Base-by-base conservation (phyloP, 441 rosid genomes). In the Populus trichocarpa region DNA sequence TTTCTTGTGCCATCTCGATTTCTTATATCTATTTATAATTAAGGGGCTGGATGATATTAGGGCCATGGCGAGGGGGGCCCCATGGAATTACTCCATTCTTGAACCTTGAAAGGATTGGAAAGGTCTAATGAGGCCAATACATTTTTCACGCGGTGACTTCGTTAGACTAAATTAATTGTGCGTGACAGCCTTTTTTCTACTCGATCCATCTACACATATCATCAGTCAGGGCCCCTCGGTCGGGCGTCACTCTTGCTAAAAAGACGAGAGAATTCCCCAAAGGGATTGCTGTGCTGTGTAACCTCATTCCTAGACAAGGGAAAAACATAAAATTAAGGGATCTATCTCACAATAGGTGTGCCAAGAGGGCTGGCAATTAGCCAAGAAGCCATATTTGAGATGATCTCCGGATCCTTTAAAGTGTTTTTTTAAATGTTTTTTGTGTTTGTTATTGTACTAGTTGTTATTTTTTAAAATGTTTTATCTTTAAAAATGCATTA, bases 61-160 rank as follows among this genome's bases (percentile, higher is more conserved):
- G 57, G 42, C 12, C 12, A 30, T 76, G 67, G 30, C 23, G 6
- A 46, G 23, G 73, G 74, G 68, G 28, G 36, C 2, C 23, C 38
- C 35, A 16, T 25, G 46, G 53, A 64, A 46, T 74, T 69, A 35
- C 36, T 74, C 76, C 68, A 64, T 74, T 63, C 25, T 63, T 64
- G 69, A 69, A 74, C 35, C 25, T 63, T 64, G 69, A 69, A 74
- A 63, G 63, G 35, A 63, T 3, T 35, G 30, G n/a, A 50, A 26
- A 40, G 63, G 75, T 12, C 5, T 22, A 42, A 42, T 12, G 63
- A 30, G 67, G 42, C 67, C 14, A 20, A 57, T 20, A 26, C 42
- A 32, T 25, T 7, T 8, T 3, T 72, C 53, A 26, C 20, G 16
- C 26, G 25, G 33, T 33, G 30, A 32, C 14, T 61, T 59, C 6